These are phyloP conservation scores for Auricularia sp. DNA, from an alignment of 768 basidiomycete genomes.

Conservation along the genomic window DNA sequence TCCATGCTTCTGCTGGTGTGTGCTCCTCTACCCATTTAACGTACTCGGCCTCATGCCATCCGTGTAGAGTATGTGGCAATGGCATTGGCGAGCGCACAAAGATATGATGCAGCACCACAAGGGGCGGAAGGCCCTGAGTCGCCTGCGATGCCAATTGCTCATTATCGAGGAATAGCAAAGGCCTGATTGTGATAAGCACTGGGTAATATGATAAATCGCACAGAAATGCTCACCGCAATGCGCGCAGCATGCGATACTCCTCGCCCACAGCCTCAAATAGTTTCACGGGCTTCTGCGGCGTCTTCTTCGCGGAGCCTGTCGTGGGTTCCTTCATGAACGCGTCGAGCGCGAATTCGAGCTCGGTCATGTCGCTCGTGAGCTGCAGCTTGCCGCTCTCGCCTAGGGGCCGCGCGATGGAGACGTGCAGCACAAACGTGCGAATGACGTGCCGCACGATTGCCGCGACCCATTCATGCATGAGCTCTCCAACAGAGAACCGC, in stretches of 20 bases:
- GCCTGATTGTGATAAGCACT: slow-evolving; percentile 36
- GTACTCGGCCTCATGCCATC: slow-evolving; percentile 95
- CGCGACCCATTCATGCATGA: slow-evolving; percentile 55
- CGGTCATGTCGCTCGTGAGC: slow-evolving; percentile 91
- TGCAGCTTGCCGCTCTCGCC: slow-evolving; percentile 92
- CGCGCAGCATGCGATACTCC: slow-evolving; percentile 77
- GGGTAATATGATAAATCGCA: background rate
- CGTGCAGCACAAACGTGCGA: slow-evolving; percentile 80
- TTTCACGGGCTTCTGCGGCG: slow-evolving; percentile 38
- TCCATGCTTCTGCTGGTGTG: slow-evolving; percentile 65
- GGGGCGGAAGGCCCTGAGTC: slow-evolving; percentile 63
- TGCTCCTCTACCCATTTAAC: slow-evolving; percentile 95
- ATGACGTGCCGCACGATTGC: slow-evolving; percentile 72
- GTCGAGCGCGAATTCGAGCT: slow-evolving; percentile 85
- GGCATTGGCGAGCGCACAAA: slow-evolving; percentile 80
- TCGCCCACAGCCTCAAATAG: slow-evolving; percentile 67
- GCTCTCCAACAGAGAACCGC: slow-evolving; percentile 63
- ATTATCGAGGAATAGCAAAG: slow-evolving; percentile 83
- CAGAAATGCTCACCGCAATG: slow-evolving; percentile 58
- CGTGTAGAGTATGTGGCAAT: slow-evolving; percentile 80
- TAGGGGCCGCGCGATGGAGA: slow-evolving; percentile 85
- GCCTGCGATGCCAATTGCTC: slow-evolving; percentile 48
- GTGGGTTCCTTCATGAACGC: slow-evolving; percentile 47
- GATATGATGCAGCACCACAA: slow-evolving; percentile 87
- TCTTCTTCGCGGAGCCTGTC: background rate